These are phyloP conservation scores for Colletotrichum chrysophilum DNA, from an alignment of 2,329 filamentous ascomycete species.

Conservation along the genomic window DNA sequence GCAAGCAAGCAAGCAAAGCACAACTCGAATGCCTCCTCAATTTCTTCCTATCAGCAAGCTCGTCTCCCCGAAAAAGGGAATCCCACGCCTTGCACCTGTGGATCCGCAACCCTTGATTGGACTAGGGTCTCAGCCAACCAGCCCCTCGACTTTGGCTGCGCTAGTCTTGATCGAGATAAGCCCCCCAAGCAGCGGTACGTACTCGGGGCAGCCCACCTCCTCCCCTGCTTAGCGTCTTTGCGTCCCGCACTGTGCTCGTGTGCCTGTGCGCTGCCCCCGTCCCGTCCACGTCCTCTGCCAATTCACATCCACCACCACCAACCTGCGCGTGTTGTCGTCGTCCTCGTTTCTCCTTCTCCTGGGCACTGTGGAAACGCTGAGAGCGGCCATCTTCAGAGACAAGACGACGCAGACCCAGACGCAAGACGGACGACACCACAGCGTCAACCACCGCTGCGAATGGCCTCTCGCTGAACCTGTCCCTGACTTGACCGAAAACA, in stretches of 20 bases:
- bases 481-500: neutral
- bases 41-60: conserved; percentile 17
- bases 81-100: conserved; percentile 8
- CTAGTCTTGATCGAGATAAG: neutral
- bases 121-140: conserved; percentile 5
- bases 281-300: neutral
- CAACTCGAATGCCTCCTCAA: neutral
- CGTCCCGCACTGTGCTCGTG: neutral
- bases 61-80: conserved; percentile 16
- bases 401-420: neutral
- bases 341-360: neutral
- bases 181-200: neutral
- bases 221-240: neutral
- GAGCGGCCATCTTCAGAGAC: conserved; percentile 3
- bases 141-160: neutral
- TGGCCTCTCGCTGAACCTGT: conserved; percentile 5
- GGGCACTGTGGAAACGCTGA: conserved; percentile 21
- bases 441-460: neutral
- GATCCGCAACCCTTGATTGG: neutral
- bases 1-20: neutral
- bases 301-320: neutral
- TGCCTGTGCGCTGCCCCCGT: conserved; percentile 1
- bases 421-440: neutral
- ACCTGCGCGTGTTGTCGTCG: neutral
- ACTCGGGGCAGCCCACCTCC: neutral